Base-by-base conservation (phyloP, 306 rosid genomes). In the Trifolium repens region DNA sequence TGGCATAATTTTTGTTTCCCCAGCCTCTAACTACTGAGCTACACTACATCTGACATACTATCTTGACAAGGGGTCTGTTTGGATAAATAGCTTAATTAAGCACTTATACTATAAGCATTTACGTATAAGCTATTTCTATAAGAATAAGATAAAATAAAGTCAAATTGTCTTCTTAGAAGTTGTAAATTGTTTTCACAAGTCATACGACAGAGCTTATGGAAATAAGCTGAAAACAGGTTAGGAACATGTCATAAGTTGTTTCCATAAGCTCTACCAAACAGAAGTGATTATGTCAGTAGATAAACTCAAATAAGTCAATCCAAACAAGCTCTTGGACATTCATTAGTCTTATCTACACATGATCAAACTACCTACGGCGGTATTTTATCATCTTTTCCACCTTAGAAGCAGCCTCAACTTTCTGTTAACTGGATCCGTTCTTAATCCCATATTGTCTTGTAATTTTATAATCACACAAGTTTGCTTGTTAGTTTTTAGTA, bases 401-500 rank as follows among this genome's bases (percentile, higher is more conserved):
- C 34, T 42, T 42, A 13, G 35, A 22, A 22, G 55, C 19, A 5
- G 24, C 55, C 55, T 12, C 39, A 5, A 46, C 59, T 26, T 68
- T 14, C 40, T 68, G 17, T 68, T 17, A 26, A 68, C 15, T 26
- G 58, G 58, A 64, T 39, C 9, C 2, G 19, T 17, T 65, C 70
- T 10, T 30, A 68, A 46, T 15, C 58, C 27, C n/a, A 68, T 68
- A 11, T 27, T 68, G 26, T 15, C 73, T 27, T 47, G 43, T 44
- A 43, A 43, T 47, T 69, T n/a, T 69, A 15, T 27, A 47, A 69
- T 52, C 37, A 71, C 47, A 76, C 15, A 22, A 54, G 74, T 71
- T 65, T 63, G 24, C 54, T 37, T 19, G 37, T 53, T 32, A 47
- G 15, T 17, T 42, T 69, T 69, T 55, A 57, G 24, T 24, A 44